Percentiles rank a stretch among this genome's conserved stretches.
Conservation (phyloP, 352 stramenopile species). For the Saprolegnia diclina region DNA sequence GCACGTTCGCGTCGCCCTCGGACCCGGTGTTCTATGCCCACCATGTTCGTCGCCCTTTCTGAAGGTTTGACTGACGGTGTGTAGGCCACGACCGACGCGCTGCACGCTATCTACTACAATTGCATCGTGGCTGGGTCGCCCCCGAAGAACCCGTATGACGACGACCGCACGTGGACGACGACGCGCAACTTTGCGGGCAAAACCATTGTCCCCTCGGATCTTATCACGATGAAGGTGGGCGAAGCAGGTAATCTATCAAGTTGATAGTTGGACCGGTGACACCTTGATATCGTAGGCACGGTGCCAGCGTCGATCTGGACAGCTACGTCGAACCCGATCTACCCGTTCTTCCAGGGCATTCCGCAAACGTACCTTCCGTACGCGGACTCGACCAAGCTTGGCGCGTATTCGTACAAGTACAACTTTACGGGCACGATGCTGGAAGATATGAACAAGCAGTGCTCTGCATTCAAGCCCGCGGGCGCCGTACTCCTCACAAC, state of each 20-base stretch:
- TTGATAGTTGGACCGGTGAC: not conserved
- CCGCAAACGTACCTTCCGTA: constrained; percentile 17
- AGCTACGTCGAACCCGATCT: constrained; percentile 8
- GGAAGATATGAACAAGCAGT: constrained; percentile 2
- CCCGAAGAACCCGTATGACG: not conserved
- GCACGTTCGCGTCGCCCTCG: constrained; percentile 41
- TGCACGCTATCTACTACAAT: constrained; percentile 83
- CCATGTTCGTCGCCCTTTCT: constrained; percentile 34
- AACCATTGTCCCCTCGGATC: not conserved
- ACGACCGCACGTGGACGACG: not conserved
- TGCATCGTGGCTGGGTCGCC: constrained; percentile 41
- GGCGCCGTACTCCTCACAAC: not conserved
- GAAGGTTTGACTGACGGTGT: not conserved
- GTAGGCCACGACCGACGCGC: constrained; percentile 50
- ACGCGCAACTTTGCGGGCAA: not conserved
- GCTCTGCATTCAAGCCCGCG: not conserved
- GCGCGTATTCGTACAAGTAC: not conserved
- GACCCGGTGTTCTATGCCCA: constrained; percentile 75
- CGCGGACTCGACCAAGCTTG: not conserved
- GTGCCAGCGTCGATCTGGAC: constrained; percentile 3
- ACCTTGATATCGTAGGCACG: not conserved
- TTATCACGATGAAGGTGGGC: constrained; percentile 9
- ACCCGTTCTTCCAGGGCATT: not conserved
- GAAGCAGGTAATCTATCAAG: not conserved
- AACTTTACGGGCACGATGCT: constrained; percentile 16